These are phyloP conservation scores for Rhododendron mucronatum DNA, from an alignment of 148 eudicot genomes.

Conservation along the genomic window DNA sequence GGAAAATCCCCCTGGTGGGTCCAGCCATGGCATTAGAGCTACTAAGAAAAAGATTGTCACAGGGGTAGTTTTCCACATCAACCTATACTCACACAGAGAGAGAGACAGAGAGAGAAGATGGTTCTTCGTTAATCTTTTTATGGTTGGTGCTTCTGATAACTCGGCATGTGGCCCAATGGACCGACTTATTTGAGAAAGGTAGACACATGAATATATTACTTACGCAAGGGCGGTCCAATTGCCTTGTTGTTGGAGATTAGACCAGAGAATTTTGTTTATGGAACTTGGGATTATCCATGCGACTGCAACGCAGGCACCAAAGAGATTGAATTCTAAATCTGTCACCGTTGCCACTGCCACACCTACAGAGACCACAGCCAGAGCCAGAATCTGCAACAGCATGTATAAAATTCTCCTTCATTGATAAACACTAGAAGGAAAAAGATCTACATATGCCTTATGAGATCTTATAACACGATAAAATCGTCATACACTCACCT, in stretches of 20 bases:
- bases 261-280: constrained; percentile 83
- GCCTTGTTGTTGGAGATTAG: constrained; percentile 72
- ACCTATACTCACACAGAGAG: constrained; percentile 27
- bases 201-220: constrained; percentile 9
- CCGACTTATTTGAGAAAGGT: not conserved
- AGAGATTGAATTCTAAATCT: constrained; percentile 72
- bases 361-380: constrained; percentile 65
- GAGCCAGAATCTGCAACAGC: constrained; percentile 57
- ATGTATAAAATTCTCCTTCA: not conserved
- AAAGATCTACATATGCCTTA: not conserved
- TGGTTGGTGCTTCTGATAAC: not conserved
- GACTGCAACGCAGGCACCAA: constrained; percentile 77
- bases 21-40: constrained; percentile 76
- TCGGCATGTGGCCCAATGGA: not conserved
- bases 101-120: not conserved
- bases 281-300: constrained; percentile 91
- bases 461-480: not conserved
- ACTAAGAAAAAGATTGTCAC: constrained; percentile 71
- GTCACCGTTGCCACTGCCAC: constrained; percentile 93
- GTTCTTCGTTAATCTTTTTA: not conserved
- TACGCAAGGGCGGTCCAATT: constrained; percentile 97
- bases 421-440: not conserved
- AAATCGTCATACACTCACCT: constrained; percentile 27
- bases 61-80: constrained; percentile 97
- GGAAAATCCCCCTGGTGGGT: constrained; percentile 79